Conservation (phyloP, 192 early-diverging fungal genomes). For the Lobosporangium transversale region DNA sequence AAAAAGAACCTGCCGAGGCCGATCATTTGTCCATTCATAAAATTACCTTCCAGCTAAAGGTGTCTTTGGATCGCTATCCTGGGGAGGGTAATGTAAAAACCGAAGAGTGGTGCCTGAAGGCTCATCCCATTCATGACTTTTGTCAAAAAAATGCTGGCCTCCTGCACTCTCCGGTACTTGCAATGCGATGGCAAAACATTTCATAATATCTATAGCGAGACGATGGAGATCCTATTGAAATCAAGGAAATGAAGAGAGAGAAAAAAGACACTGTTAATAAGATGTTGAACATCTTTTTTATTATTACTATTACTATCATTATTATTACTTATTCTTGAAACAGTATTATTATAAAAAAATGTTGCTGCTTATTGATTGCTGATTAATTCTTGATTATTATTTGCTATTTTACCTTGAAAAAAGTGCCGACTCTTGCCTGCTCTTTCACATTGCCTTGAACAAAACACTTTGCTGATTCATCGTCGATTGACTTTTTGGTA, state of each 20-base stretch:
- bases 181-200: constrained; percentile 70
- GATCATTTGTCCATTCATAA: neutral
- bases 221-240: constrained; percentile 59
- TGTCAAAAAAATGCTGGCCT: constrained; percentile 60
- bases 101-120: constrained; percentile 61
- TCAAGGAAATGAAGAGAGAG: too few relatives aligned
- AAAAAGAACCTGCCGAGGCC: neutral
- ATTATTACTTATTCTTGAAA: too few relatives aligned
- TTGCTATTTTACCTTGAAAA: constrained; percentile 60
- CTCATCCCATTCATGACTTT: constrained; percentile 60
- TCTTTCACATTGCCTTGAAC: constrained; percentile 72
- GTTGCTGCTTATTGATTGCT: too few relatives aligned
- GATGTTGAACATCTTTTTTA: too few relatives aligned
- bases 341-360: too few relatives aligned
- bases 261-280: too few relatives aligned
- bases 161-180: constrained; percentile 65
- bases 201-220: constrained; percentile 58
- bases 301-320: too few relatives aligned
- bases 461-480: too few relatives aligned
- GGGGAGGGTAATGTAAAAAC: constrained; percentile 70
- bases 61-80: constrained; percentile 53
- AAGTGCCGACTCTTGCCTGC: constrained; percentile 52
- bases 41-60: constrained; percentile 62
- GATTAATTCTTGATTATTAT: too few relatives aligned
- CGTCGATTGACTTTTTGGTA: constrained; percentile 58